A percentile compares a stretch with the other conserved stretches of the same genome.
Evolutionary conservation across 2,329 filamentous ascomycete species (phyloP).

Genomic region (Scolecobasidium constrictum): DNA sequence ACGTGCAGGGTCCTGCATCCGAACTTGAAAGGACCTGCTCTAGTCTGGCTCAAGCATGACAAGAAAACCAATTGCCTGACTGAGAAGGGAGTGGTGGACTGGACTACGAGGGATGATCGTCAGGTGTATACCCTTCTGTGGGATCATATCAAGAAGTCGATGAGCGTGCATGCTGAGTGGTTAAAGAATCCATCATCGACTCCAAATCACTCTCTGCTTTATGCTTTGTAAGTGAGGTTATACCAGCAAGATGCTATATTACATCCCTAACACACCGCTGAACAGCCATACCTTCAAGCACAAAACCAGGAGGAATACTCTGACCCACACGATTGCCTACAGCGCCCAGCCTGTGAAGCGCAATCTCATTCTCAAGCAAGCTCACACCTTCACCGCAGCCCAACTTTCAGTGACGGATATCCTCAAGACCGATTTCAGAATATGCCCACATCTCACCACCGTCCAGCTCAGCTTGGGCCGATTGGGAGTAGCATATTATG

Average conservation of each 20-base stretch:
- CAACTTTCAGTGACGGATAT: not conserved
- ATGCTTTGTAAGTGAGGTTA: too few relatives aligned
- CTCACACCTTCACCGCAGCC: not conserved
- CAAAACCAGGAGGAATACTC: not conserved
- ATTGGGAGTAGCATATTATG: not conserved
- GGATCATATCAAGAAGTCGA: not conserved
- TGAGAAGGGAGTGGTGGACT: not conserved
- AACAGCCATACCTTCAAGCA: not conserved
- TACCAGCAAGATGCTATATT: too few relatives aligned
- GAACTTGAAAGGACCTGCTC: too few relatives aligned
- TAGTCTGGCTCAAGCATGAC: too few relatives aligned
- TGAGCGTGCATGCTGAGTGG: too few relatives aligned
- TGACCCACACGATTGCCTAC: not conserved
- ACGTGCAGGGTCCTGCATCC: not conserved
- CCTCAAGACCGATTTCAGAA: not conserved
- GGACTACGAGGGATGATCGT: not conserved
- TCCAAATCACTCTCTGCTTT: too few relatives aligned
- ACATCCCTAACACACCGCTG: too few relatives aligned
- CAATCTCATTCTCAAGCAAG: not conserved
- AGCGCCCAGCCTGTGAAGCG: not conserved
- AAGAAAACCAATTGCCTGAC: too few relatives aligned
- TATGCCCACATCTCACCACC: not conserved
- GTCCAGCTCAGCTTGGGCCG: not conserved
- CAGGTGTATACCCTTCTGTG: not conserved
- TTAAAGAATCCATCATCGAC: too few relatives aligned